Evolutionary conservation across 2,329 filamentous ascomycete species (phyloP).

Genomic region (Xylaria sp.): DNA sequence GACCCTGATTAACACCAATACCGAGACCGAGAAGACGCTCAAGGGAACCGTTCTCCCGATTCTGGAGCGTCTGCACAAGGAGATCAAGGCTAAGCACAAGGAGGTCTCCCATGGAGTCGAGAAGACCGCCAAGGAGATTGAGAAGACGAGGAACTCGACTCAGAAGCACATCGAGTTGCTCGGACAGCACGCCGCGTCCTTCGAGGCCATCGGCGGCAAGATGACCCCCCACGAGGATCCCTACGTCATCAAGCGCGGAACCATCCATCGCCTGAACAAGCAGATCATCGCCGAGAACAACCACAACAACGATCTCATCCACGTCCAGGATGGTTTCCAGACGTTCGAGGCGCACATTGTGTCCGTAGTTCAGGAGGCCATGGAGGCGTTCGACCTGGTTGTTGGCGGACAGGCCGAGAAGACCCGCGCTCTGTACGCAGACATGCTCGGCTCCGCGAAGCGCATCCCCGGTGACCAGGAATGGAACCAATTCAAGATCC

Average conservation of each 20-base stretch:
- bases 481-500: slow-evolving; percentile 77
- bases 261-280: slow-evolving; percentile 78
- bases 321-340: slow-evolving; percentile 85
- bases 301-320: slow-evolving; percentile 83
- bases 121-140: slow-evolving; percentile 84
- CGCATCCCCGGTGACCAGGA: slow-evolving; percentile 80
- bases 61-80: slow-evolving; percentile 84
- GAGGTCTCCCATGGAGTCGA: slow-evolving; percentile 75
- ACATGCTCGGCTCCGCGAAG: slow-evolving; percentile 74
- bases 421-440: slow-evolving; percentile 71
- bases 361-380: slow-evolving; percentile 71
- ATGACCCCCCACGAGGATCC: slow-evolving; percentile 73
- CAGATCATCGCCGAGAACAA: slow-evolving; percentile 95
- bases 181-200: slow-evolving; percentile 75
- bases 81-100: slow-evolving; percentile 95
- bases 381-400: slow-evolving; percentile 78
- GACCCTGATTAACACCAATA: slow-evolving; percentile 80
- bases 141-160: slow-evolving; percentile 77
- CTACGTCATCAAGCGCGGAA: slow-evolving; percentile 77
- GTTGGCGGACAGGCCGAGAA: slow-evolving; percentile 77
- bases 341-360: slow-evolving; percentile 84
- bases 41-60: slow-evolving; percentile 82
- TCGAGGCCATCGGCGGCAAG: slow-evolving; percentile 68
- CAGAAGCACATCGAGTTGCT: slow-evolving; percentile 97
- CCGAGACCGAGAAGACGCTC: slow-evolving; percentile 86